These are phyloP conservation scores for Boletus reticuloceps DNA, from an alignment of 768 basidiomycete species.

Conservation along the genomic window DNA sequence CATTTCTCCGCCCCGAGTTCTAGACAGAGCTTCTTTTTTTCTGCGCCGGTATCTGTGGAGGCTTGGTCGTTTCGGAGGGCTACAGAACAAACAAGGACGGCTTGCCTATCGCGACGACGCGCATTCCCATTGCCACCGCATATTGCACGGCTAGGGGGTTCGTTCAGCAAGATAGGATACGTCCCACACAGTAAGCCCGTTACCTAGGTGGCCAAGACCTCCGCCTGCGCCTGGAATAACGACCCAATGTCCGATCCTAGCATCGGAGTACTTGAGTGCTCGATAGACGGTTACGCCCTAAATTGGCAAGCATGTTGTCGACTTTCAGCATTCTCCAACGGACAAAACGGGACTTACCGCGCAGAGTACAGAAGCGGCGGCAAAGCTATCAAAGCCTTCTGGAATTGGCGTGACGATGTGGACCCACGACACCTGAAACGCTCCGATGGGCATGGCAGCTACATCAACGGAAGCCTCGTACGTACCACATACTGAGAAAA, in stretches of 20 bases:
- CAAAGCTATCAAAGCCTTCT: conserved; percentile 57
- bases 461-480: conserved; percentile 4
- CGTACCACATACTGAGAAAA: conserved; percentile 66
- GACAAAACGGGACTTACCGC: conserved; percentile 41
- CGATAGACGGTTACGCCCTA: conserved; percentile 85
- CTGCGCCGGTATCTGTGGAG: conserved; percentile 61
- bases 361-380: conserved; percentile 74
- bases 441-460: neutral
- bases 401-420: conserved; percentile 81
- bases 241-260: conserved; percentile 69
- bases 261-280: conserved; percentile 71
- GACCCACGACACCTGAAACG: conserved; percentile 60
- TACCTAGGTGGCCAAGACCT: conserved; percentile 80
- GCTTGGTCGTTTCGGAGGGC: neutral
- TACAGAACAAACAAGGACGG: neutral
- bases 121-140: conserved; percentile 71
- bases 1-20: conserved; percentile 70
- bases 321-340: too few relatives aligned
- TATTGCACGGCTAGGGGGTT: conserved; percentile 65
- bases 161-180: neutral
- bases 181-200: neutral
- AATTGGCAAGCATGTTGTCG: too few relatives aligned
- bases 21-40: conserved; percentile 61
- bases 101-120: conserved; percentile 71
- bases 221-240: conserved; percentile 78